phyloP scores from a whole-genome alignment of 208 protist genomes.

The Phytomonas sp. region DNA sequence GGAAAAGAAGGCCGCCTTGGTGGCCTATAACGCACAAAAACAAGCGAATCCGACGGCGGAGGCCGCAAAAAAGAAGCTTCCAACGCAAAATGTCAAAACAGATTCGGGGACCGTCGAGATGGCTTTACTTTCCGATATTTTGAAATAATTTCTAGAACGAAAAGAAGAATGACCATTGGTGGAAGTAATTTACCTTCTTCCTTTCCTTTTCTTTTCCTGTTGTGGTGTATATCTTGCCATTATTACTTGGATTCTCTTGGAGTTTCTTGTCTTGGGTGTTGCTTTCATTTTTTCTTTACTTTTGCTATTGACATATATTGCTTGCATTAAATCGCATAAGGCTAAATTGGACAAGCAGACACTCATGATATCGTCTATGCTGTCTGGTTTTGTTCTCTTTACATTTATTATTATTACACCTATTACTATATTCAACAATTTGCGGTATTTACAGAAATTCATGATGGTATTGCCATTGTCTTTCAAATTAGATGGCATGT shows the following conservation, averaged over 20 bases:
- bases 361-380: too few species aligned
- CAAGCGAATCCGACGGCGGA: slow-evolving; percentile 30
- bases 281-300: neutral
- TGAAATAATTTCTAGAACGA: slow-evolving; percentile 18
- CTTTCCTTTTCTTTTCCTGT: slow-evolving; percentile 8
- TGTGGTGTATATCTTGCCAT: neutral
- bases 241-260: neutral
- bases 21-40: slow-evolving; percentile 27
- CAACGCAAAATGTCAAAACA: slow-evolving; percentile 10
- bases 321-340: too few species aligned
- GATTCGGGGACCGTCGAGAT: slow-evolving; percentile 37
- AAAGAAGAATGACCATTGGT: neutral
- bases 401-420: too few species aligned
- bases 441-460: too few species aligned
- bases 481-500: too few species aligned
- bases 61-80: slow-evolving; percentile 15
- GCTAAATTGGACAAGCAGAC: too few species aligned
- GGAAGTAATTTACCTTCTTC: slow-evolving; percentile 14
- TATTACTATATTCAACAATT: too few species aligned
- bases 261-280: neutral
- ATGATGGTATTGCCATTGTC: too few species aligned
- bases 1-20: slow-evolving; percentile 51
- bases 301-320: neutral
- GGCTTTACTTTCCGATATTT: slow-evolving; percentile 45
- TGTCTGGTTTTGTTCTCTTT: too few species aligned